phyloP scores from a whole-genome alignment of 2,329 filamentous ascomycete species.

The Cladobotryum mycophilum region DNA sequence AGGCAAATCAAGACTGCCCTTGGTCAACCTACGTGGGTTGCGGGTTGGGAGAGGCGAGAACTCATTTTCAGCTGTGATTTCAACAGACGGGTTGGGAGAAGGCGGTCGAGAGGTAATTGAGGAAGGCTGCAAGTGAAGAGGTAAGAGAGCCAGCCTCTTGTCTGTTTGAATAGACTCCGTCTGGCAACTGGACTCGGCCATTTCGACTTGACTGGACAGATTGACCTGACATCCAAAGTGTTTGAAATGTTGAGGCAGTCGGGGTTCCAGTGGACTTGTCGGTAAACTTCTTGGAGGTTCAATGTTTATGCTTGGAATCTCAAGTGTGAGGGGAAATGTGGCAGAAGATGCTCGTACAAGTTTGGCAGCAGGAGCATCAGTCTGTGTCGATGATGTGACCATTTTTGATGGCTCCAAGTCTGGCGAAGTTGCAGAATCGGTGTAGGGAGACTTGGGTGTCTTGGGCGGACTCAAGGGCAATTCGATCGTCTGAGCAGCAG shows the following conservation, averaged over 20 bases:
- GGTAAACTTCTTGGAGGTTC: constrained; percentile 82
- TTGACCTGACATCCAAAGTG: constrained; percentile 78
- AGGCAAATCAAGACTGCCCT: constrained; percentile 41
- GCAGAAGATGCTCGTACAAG: constrained; percentile 21
- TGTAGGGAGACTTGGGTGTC: constrained; percentile 51
- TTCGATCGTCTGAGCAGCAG: constrained; percentile 18
- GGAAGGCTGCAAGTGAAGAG: constrained; percentile 72
- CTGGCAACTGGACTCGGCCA: constrained; percentile 51
- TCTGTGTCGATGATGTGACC: constrained; percentile 57
- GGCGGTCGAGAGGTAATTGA: constrained; percentile 58
- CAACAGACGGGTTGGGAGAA: constrained; percentile 41
- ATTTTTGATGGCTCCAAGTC: constrained; percentile 29
- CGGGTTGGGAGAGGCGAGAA: constrained; percentile 53
- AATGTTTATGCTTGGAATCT: constrained; percentile 82
- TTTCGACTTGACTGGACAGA: constrained; percentile 20
- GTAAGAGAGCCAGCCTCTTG: constrained; percentile 66
- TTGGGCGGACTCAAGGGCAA: constrained; percentile 54
- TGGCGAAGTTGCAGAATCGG: constrained; percentile 35
- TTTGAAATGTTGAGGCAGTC: constrained; percentile 75
- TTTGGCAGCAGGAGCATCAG: constrained; percentile 27
- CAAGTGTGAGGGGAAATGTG: constrained; percentile 35
- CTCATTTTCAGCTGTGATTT: constrained; percentile 28
- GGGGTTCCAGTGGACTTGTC: constrained; percentile 66
- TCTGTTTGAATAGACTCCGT: constrained; percentile 89
- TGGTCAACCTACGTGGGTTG: constrained; percentile 53